These are phyloP conservation scores for Clitocybe nebularis DNA, from an alignment of 1,284 basidiomycete species.

Conservation along the genomic window DNA sequence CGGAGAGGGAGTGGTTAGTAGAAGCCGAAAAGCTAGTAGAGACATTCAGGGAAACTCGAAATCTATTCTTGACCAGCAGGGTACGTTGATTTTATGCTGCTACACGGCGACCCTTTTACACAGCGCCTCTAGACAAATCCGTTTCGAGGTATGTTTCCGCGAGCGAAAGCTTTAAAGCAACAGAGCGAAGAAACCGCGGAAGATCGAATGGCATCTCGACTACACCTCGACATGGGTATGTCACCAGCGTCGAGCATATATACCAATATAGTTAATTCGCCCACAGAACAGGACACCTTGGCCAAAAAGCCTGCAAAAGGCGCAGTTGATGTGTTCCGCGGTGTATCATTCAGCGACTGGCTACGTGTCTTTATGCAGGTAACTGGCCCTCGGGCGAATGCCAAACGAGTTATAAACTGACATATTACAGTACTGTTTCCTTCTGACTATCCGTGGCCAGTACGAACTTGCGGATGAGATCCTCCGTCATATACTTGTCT, in stretches of 20 bases:
- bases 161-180: slow-evolving; percentile 35
- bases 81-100: slow-evolving; percentile 39
- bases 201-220: slow-evolving; percentile 68
- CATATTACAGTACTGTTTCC: slow-evolving; percentile 72
- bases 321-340: slow-evolving; percentile 69
- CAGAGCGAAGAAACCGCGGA: slow-evolving; percentile 60
- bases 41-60: slow-evolving; percentile 82
- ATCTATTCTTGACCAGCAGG: slow-evolving; percentile 74
- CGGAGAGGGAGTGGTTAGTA: slow-evolving; percentile 70
- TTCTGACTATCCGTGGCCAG: slow-evolving; percentile 64
- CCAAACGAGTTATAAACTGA: not conserved
- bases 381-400: slow-evolving; percentile 3
- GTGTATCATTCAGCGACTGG: slow-evolving; percentile 87
- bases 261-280: not conserved
- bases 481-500: slow-evolving; percentile 73
- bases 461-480: slow-evolving; percentile 76
- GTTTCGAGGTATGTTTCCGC: slow-evolving; percentile 67
- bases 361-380: slow-evolving; percentile 83
- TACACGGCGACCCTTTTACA: not conserved
- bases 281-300: slow-evolving; percentile 44
- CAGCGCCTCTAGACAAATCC: slow-evolving; percentile 33
- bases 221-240: slow-evolving; percentile 71
- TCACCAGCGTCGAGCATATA: no score
- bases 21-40: slow-evolving; percentile 86
- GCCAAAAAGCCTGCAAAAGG: slow-evolving; percentile 31